These are phyloP conservation scores for Dendrobium catenatum DNA, from an alignment of 106 monocot species.

Conservation along the genomic window DNA sequence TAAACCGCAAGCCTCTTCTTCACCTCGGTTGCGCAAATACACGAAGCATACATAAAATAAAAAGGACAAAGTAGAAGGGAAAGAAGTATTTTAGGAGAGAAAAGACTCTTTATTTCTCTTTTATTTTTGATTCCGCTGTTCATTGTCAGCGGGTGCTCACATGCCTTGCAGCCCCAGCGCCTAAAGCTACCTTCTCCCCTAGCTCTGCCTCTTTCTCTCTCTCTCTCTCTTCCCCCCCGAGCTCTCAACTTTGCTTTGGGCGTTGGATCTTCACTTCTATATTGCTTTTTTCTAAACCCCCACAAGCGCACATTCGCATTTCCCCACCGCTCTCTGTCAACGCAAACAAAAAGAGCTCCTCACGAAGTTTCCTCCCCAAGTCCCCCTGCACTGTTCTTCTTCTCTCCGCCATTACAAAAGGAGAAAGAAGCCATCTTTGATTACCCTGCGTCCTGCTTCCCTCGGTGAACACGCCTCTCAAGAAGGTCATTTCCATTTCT, in stretches of 20 bases:
- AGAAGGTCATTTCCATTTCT: too few species aligned
- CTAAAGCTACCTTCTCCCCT: too few species aligned
- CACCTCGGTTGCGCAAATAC: not conserved
- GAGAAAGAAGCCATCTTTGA: slow-evolving; percentile 4
- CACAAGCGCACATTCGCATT: slow-evolving; percentile 5
- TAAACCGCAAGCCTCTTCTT: not conserved
- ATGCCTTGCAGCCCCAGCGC: not conserved
- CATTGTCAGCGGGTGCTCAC: not conserved
- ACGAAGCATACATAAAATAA: not conserved
- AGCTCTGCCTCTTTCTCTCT: not conserved
- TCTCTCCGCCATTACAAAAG: slow-evolving; percentile 18
- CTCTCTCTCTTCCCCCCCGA: slow-evolving; percentile 3
- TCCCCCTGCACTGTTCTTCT: not conserved
- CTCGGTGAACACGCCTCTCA: not conserved
- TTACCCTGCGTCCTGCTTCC: not conserved
- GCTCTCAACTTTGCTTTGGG: not conserved
- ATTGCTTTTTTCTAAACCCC: not conserved
- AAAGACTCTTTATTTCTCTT: not conserved
- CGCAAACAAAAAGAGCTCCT: slow-evolving; percentile 59
- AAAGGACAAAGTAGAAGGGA: not conserved
- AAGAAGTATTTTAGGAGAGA: slow-evolving; percentile 1
- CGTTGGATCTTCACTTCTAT: not conserved
- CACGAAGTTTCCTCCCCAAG: slow-evolving; percentile 53
- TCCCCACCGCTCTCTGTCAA: slow-evolving; percentile 28
- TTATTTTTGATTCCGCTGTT: not conserved